These are phyloP conservation scores for Paecilomyces formosus DNA, from an alignment of 2,329 filamentous ascomycete genomes.

Conservation along the genomic window DNA sequence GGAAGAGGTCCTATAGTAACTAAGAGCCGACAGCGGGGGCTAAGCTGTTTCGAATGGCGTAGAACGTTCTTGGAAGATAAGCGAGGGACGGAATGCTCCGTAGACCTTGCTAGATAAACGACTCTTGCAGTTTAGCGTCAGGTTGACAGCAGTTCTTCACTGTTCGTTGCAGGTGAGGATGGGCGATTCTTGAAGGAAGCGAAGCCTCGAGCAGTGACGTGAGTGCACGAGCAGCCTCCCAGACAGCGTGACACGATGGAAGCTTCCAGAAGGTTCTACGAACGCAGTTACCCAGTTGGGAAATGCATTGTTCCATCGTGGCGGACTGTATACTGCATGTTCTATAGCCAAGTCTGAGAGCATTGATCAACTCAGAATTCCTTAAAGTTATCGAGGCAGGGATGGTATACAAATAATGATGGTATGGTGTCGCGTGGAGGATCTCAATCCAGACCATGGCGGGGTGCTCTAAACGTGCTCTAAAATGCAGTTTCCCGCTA, in stretches of 20 bases:
- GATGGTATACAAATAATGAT: background rate
- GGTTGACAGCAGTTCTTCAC: background rate
- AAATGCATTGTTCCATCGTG: background rate
- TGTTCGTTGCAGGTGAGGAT: background rate
- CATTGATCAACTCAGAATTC: background rate
- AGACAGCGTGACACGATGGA: background rate
- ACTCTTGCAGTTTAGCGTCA: background rate
- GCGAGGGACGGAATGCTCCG: background rate
- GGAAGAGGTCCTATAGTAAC: background rate
- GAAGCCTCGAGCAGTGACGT: background rate
- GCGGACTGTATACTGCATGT: background rate
- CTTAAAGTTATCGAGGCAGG: background rate
- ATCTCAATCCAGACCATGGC: background rate
- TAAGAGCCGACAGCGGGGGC: background rate
- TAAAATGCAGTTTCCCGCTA: background rate
- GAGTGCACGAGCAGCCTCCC: background rate
- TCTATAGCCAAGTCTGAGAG: background rate
- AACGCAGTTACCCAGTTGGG: background rate
- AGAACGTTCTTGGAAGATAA: constrained; percentile 20
- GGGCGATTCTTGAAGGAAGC: background rate
- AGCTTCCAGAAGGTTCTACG: background rate
- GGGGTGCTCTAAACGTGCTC: background rate
- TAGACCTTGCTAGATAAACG: background rate
- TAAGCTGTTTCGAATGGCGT: constrained; percentile 23
- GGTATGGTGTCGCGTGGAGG: background rate